phyloP scores from a whole-genome alignment of 2,329 filamentous ascomycete genomes.

The Fusarium compactum region DNA sequence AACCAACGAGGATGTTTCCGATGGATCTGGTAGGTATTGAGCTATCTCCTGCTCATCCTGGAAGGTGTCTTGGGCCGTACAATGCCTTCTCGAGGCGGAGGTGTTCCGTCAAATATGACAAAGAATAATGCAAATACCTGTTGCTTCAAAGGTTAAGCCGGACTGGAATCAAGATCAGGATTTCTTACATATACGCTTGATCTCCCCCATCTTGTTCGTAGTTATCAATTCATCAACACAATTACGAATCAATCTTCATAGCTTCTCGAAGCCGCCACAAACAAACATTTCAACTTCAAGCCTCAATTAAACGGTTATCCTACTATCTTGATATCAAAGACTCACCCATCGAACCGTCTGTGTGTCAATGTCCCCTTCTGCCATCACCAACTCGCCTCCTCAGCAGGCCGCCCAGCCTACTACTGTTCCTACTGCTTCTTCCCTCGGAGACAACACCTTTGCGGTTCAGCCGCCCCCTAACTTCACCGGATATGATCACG shows the following conservation, averaged over 20 bases:
- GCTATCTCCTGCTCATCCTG: constrained; percentile 27
- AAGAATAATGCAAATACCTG: constrained; percentile 24
- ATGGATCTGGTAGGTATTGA: constrained; percentile 19
- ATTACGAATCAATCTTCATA: constrained; percentile 14
- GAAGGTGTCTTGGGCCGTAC: constrained; percentile 44
- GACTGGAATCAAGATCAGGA: constrained; percentile 19
- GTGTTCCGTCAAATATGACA: constrained; percentile 42
- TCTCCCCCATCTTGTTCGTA: constrained; percentile 21
- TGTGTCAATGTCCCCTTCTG: constrained; percentile 69
- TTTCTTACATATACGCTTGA: constrained; percentile 44
- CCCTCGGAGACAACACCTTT: constrained; percentile 60
- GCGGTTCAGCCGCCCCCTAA: constrained; percentile 65
- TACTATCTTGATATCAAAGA: constrained; percentile 23
- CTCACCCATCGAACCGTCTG: constrained; percentile 32
- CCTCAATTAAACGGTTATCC: constrained; percentile 12
- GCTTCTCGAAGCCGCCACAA: constrained; percentile 29
- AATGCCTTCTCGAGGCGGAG: constrained; percentile 45
- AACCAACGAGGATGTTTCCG: constrained; percentile 31
- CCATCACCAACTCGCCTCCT: constrained; percentile 63
- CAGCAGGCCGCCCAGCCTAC: constrained; percentile 58
- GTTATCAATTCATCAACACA: constrained; percentile 9
- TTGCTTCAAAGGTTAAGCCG: constrained; percentile 42
- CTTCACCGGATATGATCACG: constrained; percentile 90
- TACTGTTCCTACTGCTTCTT: constrained; percentile 45
- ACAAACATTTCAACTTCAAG: constrained; percentile 23